Percentiles rank a stretch among this genome's conserved stretches.
These are phyloP conservation scores for rapeseed (Brassica napus) DNA, from an alignment of 345 rosid genomes.

Conservation along the genomic window Da-Ae NC_063434.1:2722501-2723000, in stretches of 20 bases:
- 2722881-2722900: slow-evolving; percentile 4
- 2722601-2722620: slow-evolving; percentile 23
- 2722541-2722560: slow-evolving; percentile 4
- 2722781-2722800: not conserved
- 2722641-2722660: slow-evolving; percentile 15
- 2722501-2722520: not conserved
- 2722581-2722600: slow-evolving; percentile 17
- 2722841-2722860: not conserved
- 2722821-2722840: slow-evolving; percentile 17
- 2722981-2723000: not conserved
- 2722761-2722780: not conserved
- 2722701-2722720: slow-evolving; percentile 10
- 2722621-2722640: slow-evolving; percentile 15
- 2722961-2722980: slow-evolving; percentile 30
- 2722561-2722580: not conserved
- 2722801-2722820: slow-evolving; percentile 13
- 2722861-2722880: not conserved
- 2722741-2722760: not conserved
- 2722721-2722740: slow-evolving; percentile 1
- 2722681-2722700: not conserved
- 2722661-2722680: not conserved
- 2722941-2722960: slow-evolving; percentile 3
- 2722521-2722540: not conserved
- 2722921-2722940: slow-evolving; percentile 12
- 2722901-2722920: slow-evolving; percentile 11